A percentile compares a stretch with the other conserved stretches of the same genome.
These are phyloP conservation scores for Wallacemonas sp. DNA, from an alignment of 208 protist genomes.

Conservation along the genomic window DNA sequence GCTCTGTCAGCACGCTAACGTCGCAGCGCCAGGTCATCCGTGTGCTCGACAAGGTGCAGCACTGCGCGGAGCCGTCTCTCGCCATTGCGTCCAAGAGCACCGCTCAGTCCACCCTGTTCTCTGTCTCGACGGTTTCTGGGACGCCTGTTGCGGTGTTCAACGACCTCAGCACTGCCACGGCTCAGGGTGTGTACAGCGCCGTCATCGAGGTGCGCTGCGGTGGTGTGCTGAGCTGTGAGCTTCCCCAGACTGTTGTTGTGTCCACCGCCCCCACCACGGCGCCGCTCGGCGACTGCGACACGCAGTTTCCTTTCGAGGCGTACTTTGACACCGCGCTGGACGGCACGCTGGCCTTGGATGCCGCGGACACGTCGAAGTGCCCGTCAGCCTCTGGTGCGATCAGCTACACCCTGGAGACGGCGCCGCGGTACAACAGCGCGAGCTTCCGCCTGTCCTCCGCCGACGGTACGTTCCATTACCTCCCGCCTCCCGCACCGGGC, in stretches of 20 bases:
- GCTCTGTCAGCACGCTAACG: slow-evolving; percentile 1
- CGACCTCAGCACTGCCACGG: slow-evolving; percentile 15
- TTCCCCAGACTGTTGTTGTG: slow-evolving; percentile 33
- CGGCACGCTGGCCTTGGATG: slow-evolving; percentile 13
- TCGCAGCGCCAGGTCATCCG: slow-evolving; percentile 7
- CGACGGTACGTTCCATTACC: slow-evolving; percentile 13
- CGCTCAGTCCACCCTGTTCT: slow-evolving; percentile 20
- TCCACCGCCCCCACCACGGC: neutral
- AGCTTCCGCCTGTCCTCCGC: slow-evolving; percentile 12
- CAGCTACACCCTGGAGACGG: slow-evolving; percentile 3
- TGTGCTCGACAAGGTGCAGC: slow-evolving; percentile 14
- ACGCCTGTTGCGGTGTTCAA: slow-evolving; percentile 40
- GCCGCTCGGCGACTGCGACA: slow-evolving; percentile 15
- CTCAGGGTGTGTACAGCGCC: slow-evolving; percentile 41
- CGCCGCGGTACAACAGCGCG: slow-evolving; percentile 11
- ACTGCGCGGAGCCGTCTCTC: slow-evolving; percentile 16
- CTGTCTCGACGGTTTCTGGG: slow-evolving; percentile 3
- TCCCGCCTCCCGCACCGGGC: slow-evolving; percentile 6
- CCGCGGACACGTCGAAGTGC: slow-evolving; percentile 22
- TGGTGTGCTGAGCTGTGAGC: slow-evolving; percentile 22
- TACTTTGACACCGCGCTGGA: slow-evolving; percentile 14
- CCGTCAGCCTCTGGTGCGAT: slow-evolving; percentile 16
- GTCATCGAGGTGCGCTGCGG: slow-evolving; percentile 42
- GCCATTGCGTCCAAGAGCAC: neutral
- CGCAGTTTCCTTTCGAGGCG: slow-evolving; percentile 12